These are phyloP conservation scores for Flammula alnicola DNA, from an alignment of 1,284 basidiomycete genomes.

Conservation along the genomic window DNA sequence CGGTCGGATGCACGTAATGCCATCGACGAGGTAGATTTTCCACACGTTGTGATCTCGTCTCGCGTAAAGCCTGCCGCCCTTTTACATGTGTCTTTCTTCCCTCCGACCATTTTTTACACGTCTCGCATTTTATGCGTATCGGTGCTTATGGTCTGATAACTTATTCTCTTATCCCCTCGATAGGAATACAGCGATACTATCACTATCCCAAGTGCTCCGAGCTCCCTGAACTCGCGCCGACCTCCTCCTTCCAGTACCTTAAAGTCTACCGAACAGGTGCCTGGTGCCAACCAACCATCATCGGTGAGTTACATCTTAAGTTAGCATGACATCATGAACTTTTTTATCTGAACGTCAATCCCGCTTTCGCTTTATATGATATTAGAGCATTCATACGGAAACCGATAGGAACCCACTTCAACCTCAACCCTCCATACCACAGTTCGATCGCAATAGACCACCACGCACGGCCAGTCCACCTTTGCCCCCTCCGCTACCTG, in stretches of 20 bases:
- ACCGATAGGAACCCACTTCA: conserved; percentile 10
- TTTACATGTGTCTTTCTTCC: conserved; percentile 10
- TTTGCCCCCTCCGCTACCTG: conserved; percentile 13
- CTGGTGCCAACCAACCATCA: conserved; percentile 20
- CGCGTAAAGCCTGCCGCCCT: neutral
- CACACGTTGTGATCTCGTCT: conserved; percentile 4
- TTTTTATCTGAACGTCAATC: conserved; percentile 1
- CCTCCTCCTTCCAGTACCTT: conserved; percentile 16
- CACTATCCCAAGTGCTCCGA: conserved; percentile 19
- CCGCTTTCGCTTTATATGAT: conserved; percentile 14
- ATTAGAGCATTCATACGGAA: conserved; percentile 19
- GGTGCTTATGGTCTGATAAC: conserved; percentile 3
- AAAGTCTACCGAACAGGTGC: conserved; percentile 23
- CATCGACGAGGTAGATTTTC: conserved; percentile 15
- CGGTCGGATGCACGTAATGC: conserved; percentile 16
- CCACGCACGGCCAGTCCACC: conserved; percentile 13
- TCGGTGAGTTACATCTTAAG: conserved; percentile 23
- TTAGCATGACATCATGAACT: conserved; percentile 22
- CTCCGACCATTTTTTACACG: conserved; percentile 7
- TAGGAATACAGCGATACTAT: conserved; percentile 26
- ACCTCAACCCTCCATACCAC: conserved; percentile 10
- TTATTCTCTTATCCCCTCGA: conserved; percentile 5
- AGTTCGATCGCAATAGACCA: conserved; percentile 6
- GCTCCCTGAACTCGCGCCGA: conserved; percentile 17
- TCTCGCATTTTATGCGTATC: conserved; percentile 8